These are phyloP conservation scores for Yarrowia galli DNA, from an alignment of 1,139 yeast genomes.

Conservation along the genomic window DNA sequence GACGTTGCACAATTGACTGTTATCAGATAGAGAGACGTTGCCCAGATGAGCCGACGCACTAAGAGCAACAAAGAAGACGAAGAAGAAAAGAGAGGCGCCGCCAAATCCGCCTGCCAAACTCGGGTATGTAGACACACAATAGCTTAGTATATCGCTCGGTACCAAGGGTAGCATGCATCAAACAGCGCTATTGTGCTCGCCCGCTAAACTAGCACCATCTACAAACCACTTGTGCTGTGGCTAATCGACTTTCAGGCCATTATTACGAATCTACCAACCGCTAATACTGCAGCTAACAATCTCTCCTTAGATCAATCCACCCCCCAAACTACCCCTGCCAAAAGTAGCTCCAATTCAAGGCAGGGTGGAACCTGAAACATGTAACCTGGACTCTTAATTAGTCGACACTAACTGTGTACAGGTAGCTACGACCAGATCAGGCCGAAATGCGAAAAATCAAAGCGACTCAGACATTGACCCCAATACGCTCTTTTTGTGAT, in stretches of 20 bases:
- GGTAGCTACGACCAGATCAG: too few relatives aligned
- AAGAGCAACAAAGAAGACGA: neutral
- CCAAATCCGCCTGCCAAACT: neutral
- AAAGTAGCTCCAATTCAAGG: neutral
- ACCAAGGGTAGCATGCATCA: slow-evolving; percentile 1
- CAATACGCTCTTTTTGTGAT: neutral
- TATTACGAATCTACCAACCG: too few relatives aligned
- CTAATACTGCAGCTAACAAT: neutral
- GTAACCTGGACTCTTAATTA: neutral
- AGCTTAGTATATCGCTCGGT: neutral
- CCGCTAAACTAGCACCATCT: too few relatives aligned
- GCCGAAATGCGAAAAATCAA: neutral
- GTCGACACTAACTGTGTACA: neutral
- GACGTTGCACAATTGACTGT: slow-evolving; percentile 2
- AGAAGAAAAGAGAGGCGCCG: neutral
- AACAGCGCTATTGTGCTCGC: slow-evolving; percentile 11
- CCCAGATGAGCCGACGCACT: slow-evolving; percentile 11
- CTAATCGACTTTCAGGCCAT: too few relatives aligned
- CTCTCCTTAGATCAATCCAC: neutral
- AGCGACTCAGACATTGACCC: neutral
- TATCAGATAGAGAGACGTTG: slow-evolving; percentile 1
- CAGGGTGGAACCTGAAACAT: slow-evolving; percentile 21
- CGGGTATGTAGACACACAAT: slow-evolving; percentile 22
- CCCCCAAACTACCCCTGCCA: slow-evolving; percentile 6
- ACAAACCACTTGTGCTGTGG: too few relatives aligned